A percentile compares a stretch with the other conserved stretches of the same genome.
These are phyloP conservation scores for Sporothrix variecibatus DNA, from an alignment of 2,329 filamentous ascomycete genomes.

Conservation along the genomic window DNA sequence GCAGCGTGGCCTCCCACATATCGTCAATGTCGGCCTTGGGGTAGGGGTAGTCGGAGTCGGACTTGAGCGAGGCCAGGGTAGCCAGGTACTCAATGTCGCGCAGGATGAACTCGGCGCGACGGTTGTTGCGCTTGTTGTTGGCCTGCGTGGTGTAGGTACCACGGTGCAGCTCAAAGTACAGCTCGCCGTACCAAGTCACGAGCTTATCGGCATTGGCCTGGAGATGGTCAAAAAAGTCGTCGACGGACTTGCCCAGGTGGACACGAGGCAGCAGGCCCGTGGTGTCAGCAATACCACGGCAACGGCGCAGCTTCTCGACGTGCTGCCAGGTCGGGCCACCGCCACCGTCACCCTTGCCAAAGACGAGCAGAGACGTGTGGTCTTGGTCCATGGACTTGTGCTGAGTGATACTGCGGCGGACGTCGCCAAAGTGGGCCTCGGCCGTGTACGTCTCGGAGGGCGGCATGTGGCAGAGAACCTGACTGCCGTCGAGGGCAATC, in stretches of 20 bases:
- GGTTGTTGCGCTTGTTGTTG: constrained; percentile 95
- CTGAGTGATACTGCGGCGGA: constrained; percentile 83
- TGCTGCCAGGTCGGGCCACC: constrained; percentile 93
- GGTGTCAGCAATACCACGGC: constrained; percentile 87
- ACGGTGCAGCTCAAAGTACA: constrained; percentile 96
- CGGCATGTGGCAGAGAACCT: constrained; percentile 97
- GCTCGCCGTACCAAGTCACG: constrained; percentile 95
- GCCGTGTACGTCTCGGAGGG: constrained; percentile 95
- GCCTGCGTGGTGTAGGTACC: constrained; percentile 97
- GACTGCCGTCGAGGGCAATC: constrained; percentile 92
- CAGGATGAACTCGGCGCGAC: constrained; percentile 79
- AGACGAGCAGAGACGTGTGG: constrained; percentile 84
- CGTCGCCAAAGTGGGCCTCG: constrained; percentile 90
- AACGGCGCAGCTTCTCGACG: constrained; percentile 89
- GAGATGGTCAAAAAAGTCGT: constrained; percentile 88
- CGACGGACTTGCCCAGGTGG: constrained; percentile 85
- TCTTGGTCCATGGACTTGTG: constrained; percentile 97
- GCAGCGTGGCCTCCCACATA: constrained; percentile 90
- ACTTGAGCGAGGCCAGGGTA: constrained; percentile 76
- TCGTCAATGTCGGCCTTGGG: constrained; percentile 91
- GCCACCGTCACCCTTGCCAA: constrained; percentile 94
- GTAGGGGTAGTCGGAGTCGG: constrained; percentile 72
- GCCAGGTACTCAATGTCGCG: constrained; percentile 87
- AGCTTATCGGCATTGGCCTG: constrained; percentile 78
- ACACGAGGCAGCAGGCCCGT: constrained; percentile 69